A percentile compares a stretch with the other conserved stretches of the same genome.
phyloP scores from a whole-genome alignment of 345 rosid genomes.

The Linum trigynum region DNA sequence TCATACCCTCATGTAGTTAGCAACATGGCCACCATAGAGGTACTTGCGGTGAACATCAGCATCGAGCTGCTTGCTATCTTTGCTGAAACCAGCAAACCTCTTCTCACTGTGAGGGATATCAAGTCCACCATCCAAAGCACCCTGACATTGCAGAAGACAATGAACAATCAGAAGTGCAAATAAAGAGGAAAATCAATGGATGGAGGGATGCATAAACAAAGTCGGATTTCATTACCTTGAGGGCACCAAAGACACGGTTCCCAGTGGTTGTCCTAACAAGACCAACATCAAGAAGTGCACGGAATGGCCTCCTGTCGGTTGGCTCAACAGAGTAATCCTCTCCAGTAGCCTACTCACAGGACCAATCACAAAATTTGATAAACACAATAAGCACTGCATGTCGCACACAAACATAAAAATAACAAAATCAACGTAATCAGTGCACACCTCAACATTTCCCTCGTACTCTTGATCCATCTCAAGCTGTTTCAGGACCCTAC shows the following conservation, averaged over 20 bases:
- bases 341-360: constrained; percentile 49
- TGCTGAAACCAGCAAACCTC: constrained; percentile 75
- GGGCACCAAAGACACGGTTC: constrained; percentile 68
- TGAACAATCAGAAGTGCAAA: not conserved
- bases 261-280: constrained; percentile 67
- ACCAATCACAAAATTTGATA: not conserved
- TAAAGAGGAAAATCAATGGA: not conserved
- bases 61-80: constrained; percentile 63
- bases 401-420: not conserved
- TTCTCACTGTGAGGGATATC: constrained; percentile 77
- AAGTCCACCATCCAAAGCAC: constrained; percentile 82
- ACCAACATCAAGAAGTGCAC: constrained; percentile 78
- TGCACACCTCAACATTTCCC: constrained; percentile 55
- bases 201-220: not conserved
- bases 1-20: constrained; percentile 63
- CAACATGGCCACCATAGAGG: constrained; percentile 70
- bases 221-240: constrained; percentile 34
- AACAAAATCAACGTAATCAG: not conserved
- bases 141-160: constrained; percentile 26
- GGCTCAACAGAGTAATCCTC: constrained; percentile 70
- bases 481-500: constrained; percentile 52
- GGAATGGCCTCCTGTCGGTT: constrained; percentile 67
- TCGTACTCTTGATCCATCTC: constrained; percentile 63
- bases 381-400: not conserved
- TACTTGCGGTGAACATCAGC: constrained; percentile 74